phyloP scores from a whole-genome alignment of 2,329 filamentous ascomycete species.

The Fusarium redolens region DNA sequence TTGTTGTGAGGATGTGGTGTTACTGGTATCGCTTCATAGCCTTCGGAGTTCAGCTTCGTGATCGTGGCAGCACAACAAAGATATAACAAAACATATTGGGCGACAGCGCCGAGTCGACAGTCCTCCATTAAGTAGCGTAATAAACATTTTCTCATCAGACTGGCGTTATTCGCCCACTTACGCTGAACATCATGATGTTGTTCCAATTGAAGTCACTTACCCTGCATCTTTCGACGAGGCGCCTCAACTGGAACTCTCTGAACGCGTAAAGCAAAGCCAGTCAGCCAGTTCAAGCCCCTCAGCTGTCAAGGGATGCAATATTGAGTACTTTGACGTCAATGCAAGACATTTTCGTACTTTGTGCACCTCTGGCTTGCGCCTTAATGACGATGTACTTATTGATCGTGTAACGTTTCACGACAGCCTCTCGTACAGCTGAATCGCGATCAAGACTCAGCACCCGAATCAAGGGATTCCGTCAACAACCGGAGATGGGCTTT shows the following conservation, averaged over 20 bases:
- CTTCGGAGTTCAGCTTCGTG: background rate
- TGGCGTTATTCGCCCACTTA: background rate
- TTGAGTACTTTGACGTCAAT: background rate
- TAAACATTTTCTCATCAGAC: background rate
- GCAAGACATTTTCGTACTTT: background rate
- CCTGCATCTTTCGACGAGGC: background rate
- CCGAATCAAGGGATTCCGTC: background rate
- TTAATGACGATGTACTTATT: slow-evolving; percentile 6
- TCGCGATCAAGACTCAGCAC: background rate
- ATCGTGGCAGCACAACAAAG: background rate
- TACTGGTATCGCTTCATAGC: background rate
- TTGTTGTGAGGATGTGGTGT: background rate
- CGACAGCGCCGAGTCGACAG: rapidly evolving
- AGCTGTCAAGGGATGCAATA: background rate
- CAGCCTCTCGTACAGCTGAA: background rate
- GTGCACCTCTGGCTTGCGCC: background rate
- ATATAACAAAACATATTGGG: rapidly evolving
- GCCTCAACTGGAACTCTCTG: too few species aligned
- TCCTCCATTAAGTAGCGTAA: rapidly evolving
- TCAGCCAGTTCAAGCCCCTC: background rate
- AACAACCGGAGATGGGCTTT: background rate
- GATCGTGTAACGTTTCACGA: slow-evolving; percentile 3
- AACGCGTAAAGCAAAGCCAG: background rate
- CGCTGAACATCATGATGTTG: background rate
- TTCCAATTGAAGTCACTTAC: background rate